Percentiles rank a stretch among this genome's conserved stretches.
Conservation (phyloP, 2,329 filamentous ascomycete genomes). For the Verticillium alfalfae region DNA sequence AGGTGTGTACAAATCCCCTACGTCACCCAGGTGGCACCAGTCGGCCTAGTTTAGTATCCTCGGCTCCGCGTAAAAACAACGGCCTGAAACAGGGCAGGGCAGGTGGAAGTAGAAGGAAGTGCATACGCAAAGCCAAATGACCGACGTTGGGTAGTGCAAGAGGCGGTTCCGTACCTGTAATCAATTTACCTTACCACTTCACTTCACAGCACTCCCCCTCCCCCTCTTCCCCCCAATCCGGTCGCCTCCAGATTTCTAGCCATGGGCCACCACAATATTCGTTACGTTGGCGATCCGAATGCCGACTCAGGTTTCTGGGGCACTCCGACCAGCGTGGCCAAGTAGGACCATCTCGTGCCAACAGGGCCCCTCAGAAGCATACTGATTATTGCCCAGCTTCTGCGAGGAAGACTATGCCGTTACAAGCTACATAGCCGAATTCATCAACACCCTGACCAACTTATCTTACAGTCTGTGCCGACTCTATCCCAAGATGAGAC, state of each 20-base stretch:
- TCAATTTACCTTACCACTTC: not conserved
- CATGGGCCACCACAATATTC: conserved; percentile 29
- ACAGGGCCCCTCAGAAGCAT: not conserved
- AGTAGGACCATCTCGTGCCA: conserved; percentile 18
- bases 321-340: conserved; percentile 31
- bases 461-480: conserved; percentile 19
- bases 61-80: not conserved
- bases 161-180: not conserved
- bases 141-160: not conserved
- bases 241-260: not conserved
- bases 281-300: conserved; percentile 26
- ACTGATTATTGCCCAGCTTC: conserved; percentile 3
- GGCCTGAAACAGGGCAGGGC: not conserved
- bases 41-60: not conserved
- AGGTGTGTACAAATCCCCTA: not conserved
- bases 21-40: not conserved
- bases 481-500: not conserved
- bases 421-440: conserved; percentile 35
- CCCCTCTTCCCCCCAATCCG: not conserved
- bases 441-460: conserved; percentile 38
- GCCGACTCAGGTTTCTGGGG: conserved; percentile 28
- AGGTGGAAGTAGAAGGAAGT: not conserved
- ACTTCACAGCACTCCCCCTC: not conserved
- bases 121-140: not conserved
- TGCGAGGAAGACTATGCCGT: conserved; percentile 26